Conservation (phyloP, 768 basidiomycete genomes). For the Russula lepida region DNA sequence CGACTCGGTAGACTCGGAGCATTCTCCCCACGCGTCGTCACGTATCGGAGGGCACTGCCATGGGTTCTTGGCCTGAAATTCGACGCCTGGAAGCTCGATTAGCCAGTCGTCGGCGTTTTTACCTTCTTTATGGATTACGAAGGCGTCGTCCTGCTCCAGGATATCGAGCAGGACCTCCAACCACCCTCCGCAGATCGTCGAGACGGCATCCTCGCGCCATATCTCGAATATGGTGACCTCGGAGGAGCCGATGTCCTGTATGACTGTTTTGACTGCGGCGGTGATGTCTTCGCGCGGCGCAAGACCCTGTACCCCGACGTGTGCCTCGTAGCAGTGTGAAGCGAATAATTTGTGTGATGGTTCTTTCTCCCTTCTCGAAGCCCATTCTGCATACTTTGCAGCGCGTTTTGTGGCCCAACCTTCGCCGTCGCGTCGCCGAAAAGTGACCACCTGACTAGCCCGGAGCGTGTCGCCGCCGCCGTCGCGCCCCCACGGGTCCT, state of each 20-base stretch:
- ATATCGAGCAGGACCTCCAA: slow-evolving; percentile 46
- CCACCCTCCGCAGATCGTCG: slow-evolving; percentile 49
- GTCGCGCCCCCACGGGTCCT: slow-evolving; percentile 69
- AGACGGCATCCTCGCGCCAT: slow-evolving; percentile 40
- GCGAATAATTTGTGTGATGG: slow-evolving; percentile 41
- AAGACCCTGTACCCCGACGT: slow-evolving; percentile 40
- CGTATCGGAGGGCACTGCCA: background rate
- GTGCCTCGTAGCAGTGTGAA: slow-evolving; percentile 42
- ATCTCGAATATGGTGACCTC: slow-evolving; percentile 38
- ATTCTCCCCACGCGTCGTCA: slow-evolving; percentile 11
- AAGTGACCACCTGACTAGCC: slow-evolving; percentile 61
- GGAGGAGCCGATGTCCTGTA: slow-evolving; percentile 46
- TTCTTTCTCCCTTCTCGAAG: slow-evolving; percentile 13
- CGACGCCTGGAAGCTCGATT: slow-evolving; percentile 23
- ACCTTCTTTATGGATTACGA: slow-evolving; percentile 8
- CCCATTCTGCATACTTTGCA: slow-evolving; percentile 25
- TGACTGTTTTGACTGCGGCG: slow-evolving; percentile 39
- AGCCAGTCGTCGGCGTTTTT: slow-evolving; percentile 20
- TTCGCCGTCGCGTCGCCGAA: slow-evolving; percentile 39
- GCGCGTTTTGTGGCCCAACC: slow-evolving; percentile 26
- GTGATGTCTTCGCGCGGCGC: slow-evolving; percentile 40
- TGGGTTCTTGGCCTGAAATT: slow-evolving; percentile 15
- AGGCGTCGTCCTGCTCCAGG: slow-evolving; percentile 28
- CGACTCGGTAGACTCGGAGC: background rate
- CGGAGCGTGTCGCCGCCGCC: slow-evolving; percentile 41